Conservation (phyloP, 2,329 filamentous ascomycete genomes). For the Diplodia seriata region DNA sequence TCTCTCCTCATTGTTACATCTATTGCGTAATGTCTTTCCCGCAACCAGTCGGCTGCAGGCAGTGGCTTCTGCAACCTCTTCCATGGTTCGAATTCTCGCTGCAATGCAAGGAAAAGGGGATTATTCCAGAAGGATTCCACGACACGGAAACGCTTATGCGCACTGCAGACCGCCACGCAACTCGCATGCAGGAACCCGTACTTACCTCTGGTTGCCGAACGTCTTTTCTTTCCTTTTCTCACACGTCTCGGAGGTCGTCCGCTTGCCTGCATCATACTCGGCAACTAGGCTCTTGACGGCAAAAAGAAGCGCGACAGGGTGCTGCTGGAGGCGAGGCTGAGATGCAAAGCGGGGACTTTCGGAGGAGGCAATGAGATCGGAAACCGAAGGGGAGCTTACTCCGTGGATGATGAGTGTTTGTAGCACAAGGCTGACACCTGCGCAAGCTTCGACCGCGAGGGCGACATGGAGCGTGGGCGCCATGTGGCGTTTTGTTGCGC, state of each 20-base stretch:
- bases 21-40: conserved; percentile 1
- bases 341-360: no score
- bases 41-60: neutral
- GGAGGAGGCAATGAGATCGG: neutral
- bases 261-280: neutral
- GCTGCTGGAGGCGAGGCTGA: neutral
- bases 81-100: neutral
- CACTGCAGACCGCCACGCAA: neutral
- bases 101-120: neutral
- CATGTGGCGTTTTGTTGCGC: neutral
- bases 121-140: conserved; percentile 26
- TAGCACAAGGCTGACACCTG: conserved; percentile 11
- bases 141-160: conserved; percentile 19
- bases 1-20: neutral
- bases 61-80: neutral
- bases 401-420: neutral
- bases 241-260: no score
- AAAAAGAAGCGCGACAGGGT: neutral
- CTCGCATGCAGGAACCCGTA: conserved; percentile 23
- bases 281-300: neutral
- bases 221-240: neutral
- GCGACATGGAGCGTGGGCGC: neutral
- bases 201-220: neutral
- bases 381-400: neutral
- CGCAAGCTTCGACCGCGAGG: conserved; percentile 20